phyloP scores from a whole-genome alignment of 2,329 filamentous ascomycete species.

The Sordariomycetes sp. region DNA sequence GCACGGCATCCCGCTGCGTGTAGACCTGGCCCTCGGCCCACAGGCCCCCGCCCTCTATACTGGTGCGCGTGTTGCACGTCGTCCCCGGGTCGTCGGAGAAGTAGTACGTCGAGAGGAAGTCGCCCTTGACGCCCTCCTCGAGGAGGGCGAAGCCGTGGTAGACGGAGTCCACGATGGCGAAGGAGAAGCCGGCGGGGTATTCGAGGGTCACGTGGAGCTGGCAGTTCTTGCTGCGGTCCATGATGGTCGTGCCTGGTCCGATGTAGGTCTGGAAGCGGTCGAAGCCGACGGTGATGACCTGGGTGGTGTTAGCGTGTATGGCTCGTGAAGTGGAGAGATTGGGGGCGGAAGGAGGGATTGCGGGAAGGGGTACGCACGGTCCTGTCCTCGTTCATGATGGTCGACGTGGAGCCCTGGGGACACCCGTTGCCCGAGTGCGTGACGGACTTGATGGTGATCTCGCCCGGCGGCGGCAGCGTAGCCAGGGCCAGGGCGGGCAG shows the following conservation, averaged over 20 bases:
- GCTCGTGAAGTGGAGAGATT: neutral
- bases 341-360: neutral
- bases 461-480: slow-evolving; percentile 1
- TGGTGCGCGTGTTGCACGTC: slow-evolving; percentile 18
- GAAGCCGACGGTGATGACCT: slow-evolving; percentile 8
- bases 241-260: slow-evolving; percentile 5
- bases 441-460: slow-evolving; percentile 5
- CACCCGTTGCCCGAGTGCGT: slow-evolving; percentile 7
- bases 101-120: slow-evolving; percentile 20
- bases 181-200: slow-evolving; percentile 9
- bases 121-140: slow-evolving; percentile 17
- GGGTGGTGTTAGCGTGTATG: neutral
- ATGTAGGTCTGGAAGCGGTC: slow-evolving; percentile 9
- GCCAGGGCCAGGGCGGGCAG: slow-evolving; percentile 5
- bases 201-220: slow-evolving; percentile 7
- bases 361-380: slow-evolving; percentile 2
- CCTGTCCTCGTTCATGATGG: slow-evolving; percentile 5
- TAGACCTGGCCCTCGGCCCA: slow-evolving; percentile 19
- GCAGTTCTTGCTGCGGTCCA: slow-evolving; percentile 8
- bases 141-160: slow-evolving; percentile 21
- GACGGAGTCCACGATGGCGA: slow-evolving; percentile 18
- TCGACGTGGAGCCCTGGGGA: slow-evolving; percentile 6
- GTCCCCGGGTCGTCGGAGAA: slow-evolving; percentile 18
- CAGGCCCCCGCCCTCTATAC: slow-evolving; percentile 15
- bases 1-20: slow-evolving; percentile 19